Evolutionary conservation across 768 basidiomycete species (phyloP), one percentile per base, ranked within the genome.

Genomic region (Kwoniella sp.): DNA sequence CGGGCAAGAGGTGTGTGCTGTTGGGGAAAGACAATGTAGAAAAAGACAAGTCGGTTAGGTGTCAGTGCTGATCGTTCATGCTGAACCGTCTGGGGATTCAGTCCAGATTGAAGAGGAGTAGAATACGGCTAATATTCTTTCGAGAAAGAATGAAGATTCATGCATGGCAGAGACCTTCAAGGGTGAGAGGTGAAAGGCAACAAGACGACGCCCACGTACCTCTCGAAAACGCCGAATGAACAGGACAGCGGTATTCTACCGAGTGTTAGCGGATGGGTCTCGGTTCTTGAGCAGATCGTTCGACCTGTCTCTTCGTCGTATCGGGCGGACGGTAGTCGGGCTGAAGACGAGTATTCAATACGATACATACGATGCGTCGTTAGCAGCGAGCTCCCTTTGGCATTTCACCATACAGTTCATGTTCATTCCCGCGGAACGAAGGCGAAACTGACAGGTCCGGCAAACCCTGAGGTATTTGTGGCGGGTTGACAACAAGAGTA

Each of bases 181-280:
- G n/a, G n/a, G n/a, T n/a, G n/a, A n/a, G n/a, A n/a, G n/a, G n/a
- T 45, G 41, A 11, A 3, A 9, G 17, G 4, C 41, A 45, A 11
- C 8, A 28, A 53, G 26, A 4, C 17, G 34, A 54, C n/a, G 7
- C 31, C 15, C 55, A 48, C 22, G 1, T 4, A 91, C 91, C 86
- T 85, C 73, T 91, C 86, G 79, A 92, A 91, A n/a, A 92, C 82
- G 0, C 92, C 92, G 77, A 92, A 93, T 0, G 80, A 2, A 86
- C 87, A 81, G 83, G 84, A 34, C 84, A 84, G 22, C 84, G 77
- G 79, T 41, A 71, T 73, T 23, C 73, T 58, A 0, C 74, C 68
- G 9, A 81, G 48, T 8, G 57, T 55, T 13, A 81, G 58, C 2
- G 74, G 70, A 47, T 68, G 65, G 7, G 34, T 68, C 51, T 80